Percentiles rank a stretch among this genome's conserved stretches.
phyloP scores from a whole-genome alignment of 352 stramenopile species.

The Phytophthora foliorum region DNA sequence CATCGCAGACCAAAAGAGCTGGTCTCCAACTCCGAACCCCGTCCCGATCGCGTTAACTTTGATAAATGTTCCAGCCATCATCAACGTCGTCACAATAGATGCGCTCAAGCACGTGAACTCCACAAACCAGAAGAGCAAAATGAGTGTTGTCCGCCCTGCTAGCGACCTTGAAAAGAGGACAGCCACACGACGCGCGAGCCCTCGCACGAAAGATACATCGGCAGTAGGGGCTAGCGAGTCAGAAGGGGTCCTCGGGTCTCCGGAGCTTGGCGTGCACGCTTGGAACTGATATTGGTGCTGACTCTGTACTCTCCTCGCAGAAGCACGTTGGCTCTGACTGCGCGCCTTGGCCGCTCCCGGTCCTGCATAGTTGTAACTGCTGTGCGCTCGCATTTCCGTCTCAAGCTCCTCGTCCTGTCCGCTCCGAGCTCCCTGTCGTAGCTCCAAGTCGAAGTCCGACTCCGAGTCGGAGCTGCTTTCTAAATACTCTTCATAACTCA shows the following conservation, averaged over 20 bases:
- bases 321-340: conserved; percentile 32
- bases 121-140: conserved; percentile 60
- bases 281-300: conserved; percentile 29
- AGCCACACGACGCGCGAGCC: conserved; percentile 49
- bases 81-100: conserved; percentile 33
- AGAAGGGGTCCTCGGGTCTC: conserved; percentile 28
- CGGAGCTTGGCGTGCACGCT: conserved; percentile 29
- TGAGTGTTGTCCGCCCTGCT: conserved; percentile 45
- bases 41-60: conserved; percentile 23
- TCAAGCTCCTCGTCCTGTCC: conserved; percentile 17
- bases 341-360: conserved; percentile 23
- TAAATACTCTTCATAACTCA: conserved; percentile 36
- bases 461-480: conserved; percentile 38
- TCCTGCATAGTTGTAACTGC: conserved; percentile 28
- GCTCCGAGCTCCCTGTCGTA: not conserved
- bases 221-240: conserved; percentile 39
- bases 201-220: conserved; percentile 46
- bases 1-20: conserved; percentile 49
- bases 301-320: conserved; percentile 32
- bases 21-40: conserved; percentile 28
- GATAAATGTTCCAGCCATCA: conserved; percentile 42
- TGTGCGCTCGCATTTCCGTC: not conserved
- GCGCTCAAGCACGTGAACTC: conserved; percentile 30
- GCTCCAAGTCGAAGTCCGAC: conserved; percentile 31
- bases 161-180: conserved; percentile 56